A percentile compares a stretch with the other conserved stretches of the same genome.
phyloP scores from a whole-genome alignment of 768 basidiomycete species.

The Tricholoma sp. region DNA sequence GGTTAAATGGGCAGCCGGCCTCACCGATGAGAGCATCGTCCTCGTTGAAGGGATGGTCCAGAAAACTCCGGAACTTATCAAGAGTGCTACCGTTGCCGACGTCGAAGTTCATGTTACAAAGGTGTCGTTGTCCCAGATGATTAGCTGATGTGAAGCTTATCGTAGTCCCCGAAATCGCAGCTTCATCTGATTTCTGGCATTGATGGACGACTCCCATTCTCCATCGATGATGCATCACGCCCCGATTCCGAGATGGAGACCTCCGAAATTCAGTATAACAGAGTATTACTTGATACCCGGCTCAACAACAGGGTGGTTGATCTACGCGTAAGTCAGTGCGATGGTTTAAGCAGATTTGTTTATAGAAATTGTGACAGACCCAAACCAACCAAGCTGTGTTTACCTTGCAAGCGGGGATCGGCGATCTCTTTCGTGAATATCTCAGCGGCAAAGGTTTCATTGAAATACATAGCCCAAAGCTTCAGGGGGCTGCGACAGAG shows the following conservation, averaged over 20 bases:
- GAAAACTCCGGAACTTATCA: constrained; percentile 79
- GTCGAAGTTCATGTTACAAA: constrained; percentile 83
- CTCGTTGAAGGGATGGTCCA: constrained; percentile 82
- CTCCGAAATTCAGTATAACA: constrained; percentile 59
- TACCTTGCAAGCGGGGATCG: constrained; percentile 83
- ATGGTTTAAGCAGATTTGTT: background rate
- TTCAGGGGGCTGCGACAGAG: constrained; percentile 96
- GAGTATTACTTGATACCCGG: constrained; percentile 88
- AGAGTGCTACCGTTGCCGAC: constrained; percentile 83
- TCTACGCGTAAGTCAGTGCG: constrained; percentile 60
- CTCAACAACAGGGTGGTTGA: constrained; percentile 93
- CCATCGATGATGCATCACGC: constrained; percentile 86
- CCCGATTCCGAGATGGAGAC: constrained; percentile 68
- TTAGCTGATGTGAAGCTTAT: constrained; percentile 3
- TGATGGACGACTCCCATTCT: constrained; percentile 81
- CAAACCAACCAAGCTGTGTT: constrained; percentile 96
- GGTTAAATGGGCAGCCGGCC: constrained; percentile 83
- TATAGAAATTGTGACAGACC: constrained; percentile 46
- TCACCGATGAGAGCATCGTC: constrained; percentile 86
- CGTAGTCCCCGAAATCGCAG: constrained; percentile 33
- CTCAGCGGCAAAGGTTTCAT: constrained; percentile 72
- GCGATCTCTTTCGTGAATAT: constrained; percentile 81
- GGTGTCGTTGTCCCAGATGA: constrained; percentile 37
- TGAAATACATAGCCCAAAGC: constrained; percentile 97
- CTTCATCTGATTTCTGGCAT: constrained; percentile 77